Percentiles rank a stretch among this genome's conserved stretches.
phyloP scores from a whole-genome alignment of 2,329 filamentous ascomycete species.

The Drechslerella stenobrocha region DNA sequence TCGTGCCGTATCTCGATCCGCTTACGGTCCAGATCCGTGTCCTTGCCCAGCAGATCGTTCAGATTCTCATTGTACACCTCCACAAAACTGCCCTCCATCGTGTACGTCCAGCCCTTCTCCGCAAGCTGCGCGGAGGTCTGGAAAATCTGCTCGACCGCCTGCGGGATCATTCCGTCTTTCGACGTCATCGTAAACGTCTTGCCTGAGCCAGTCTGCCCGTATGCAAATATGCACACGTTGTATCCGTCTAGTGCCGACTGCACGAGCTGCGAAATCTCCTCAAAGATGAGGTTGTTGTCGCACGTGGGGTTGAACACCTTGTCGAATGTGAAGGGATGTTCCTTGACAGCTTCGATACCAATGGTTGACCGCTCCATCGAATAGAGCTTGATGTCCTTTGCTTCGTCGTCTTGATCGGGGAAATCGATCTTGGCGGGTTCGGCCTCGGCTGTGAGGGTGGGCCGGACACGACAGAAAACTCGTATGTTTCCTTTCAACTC shows the following conservation, averaged over 20 bases:
- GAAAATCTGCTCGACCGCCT: conserved; percentile 91
- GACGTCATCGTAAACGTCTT: conserved; percentile 98
- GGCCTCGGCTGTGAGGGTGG: conserved; percentile 65
- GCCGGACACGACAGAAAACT: conserved; percentile 94
- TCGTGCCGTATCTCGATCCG: conserved; percentile 91
- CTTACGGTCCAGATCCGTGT: conserved; percentile 73
- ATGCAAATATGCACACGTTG: conserved; percentile 98
- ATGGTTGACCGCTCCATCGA: conserved; percentile 83
- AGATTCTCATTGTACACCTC: conserved; percentile 99
- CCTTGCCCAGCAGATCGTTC: conserved; percentile 78
- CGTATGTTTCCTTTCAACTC: conserved; percentile 98
- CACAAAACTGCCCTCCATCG: conserved; percentile 90
- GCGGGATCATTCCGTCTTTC: conserved; percentile 88
- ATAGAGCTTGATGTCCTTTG: conserved; percentile 80
- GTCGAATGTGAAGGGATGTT: conserved; percentile 86
- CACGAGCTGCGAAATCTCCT: conserved; percentile 93
- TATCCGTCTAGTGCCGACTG: conserved; percentile 96
- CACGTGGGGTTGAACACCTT: conserved; percentile 80
- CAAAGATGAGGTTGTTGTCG: conserved; percentile 84
- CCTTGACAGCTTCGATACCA: conserved; percentile 74
- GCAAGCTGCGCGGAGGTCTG: conserved; percentile 78
- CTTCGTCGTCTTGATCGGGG: conserved; percentile 77
- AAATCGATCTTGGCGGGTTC: conserved; percentile 75
- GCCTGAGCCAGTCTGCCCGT: conserved; percentile 93
- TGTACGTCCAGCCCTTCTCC: conserved; percentile 92